Conservation (phyloP, 2,329 filamentous ascomycete species). For the Pseudogymnoascus sp. region DNA sequence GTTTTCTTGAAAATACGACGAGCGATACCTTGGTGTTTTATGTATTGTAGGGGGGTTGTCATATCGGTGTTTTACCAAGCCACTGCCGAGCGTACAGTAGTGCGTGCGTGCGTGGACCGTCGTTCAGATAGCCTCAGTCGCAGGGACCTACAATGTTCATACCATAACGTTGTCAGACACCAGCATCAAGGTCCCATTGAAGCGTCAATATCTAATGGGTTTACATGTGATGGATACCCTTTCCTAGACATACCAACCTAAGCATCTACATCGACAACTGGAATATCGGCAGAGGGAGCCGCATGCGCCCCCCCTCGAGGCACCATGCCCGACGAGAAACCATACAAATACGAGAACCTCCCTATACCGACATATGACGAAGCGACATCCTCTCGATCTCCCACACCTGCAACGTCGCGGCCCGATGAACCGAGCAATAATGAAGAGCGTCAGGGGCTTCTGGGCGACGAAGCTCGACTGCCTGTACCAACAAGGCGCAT, state of each 20-base stretch:
- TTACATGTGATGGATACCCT: not conserved
- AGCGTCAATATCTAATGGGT: conserved; percentile 3
- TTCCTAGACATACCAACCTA: not conserved
- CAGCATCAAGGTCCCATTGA: not conserved
- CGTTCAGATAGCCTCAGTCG: not conserved
- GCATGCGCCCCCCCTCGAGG: conserved; percentile 4
- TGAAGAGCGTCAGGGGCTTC: conserved; percentile 68
- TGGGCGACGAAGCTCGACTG: conserved; percentile 41
- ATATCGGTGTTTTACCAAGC: conserved; percentile 7
- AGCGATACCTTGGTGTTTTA: conserved; percentile 7
- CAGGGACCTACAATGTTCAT: not conserved
- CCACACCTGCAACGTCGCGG: conserved; percentile 52
- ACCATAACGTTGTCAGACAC: conserved; percentile 2
- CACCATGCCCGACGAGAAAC: conserved; percentile 41
- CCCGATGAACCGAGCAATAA: conserved; percentile 58
- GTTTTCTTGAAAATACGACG: not conserved
- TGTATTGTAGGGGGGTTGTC: conserved; percentile 5
- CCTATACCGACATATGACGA: conserved; percentile 82
- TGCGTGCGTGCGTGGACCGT: conserved; percentile 5
- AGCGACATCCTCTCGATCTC: conserved; percentile 53
- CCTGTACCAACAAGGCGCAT: conserved; percentile 34
- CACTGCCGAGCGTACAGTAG: conserved; percentile 5
- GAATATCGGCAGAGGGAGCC: not conserved
- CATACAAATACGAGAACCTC: conserved; percentile 48
- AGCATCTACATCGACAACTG: not conserved